Conservation (phyloP, 805 yeast genomes). For the Pichia paraexigua region DNA sequence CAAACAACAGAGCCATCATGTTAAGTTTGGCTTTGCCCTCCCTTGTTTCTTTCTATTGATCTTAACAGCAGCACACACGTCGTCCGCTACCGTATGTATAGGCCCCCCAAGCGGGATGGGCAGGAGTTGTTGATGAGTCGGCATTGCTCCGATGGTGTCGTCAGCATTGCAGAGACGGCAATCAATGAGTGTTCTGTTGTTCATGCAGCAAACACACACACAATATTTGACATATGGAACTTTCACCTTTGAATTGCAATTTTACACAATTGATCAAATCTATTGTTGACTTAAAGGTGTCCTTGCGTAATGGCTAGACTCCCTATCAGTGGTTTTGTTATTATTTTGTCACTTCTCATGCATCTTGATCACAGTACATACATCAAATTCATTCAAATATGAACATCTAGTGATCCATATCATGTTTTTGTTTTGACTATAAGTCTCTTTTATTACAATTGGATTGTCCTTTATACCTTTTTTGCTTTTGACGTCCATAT, state of each 20-base stretch:
- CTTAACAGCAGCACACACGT: neutral
- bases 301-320: too few species aligned
- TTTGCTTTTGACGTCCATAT: neutral
- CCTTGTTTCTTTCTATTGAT: neutral
- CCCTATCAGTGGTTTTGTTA: too few species aligned
- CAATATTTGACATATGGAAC: neutral
- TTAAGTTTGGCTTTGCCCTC: neutral
- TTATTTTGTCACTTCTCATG: too few species aligned
- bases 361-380: too few species aligned
- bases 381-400: too few species aligned
- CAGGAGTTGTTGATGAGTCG: neutral
- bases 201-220: neutral
- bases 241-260: too few species aligned
- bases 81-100: neutral
- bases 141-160: neutral
- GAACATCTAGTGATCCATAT: too few species aligned
- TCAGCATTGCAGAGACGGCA: neutral
- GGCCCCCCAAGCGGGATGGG: neutral
- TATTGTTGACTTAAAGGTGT: too few species aligned
- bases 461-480: neutral
- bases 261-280: neutral
- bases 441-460: neutral
- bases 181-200: neutral
- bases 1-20: neutral
- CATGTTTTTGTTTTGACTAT: too few species aligned